Evolutionary conservation across 306 rosid genomes (phyloP), one percentile per base, ranked within the genome.

Genomic region (Potentilla sterilis): DNA sequence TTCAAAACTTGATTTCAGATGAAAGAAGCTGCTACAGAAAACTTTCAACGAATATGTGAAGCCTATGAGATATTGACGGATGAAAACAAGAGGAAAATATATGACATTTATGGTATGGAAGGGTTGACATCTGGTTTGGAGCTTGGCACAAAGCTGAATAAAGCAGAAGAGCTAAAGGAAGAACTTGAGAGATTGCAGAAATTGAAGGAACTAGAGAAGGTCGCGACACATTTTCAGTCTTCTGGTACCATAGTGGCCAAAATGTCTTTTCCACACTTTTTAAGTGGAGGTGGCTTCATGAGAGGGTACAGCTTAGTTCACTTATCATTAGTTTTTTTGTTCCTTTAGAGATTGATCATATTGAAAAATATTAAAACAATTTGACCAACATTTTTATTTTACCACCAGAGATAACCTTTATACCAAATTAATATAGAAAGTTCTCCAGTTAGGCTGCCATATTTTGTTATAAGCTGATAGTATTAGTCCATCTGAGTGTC

Each of bases 61-160:
- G 99, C 97, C 0, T 96, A 96, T 69, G 99, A 96, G 85, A 89
- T 96, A 69, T 75, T 96, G 67, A 81, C 96, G 1, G 99, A 96
- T 80, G 88, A 86, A 78, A 92, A 62, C 47, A 96, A 92, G 41
- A 84, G 98, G 82, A 90, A 84, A 79, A 82, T 96, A 74, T 95
- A 95, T 85, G 99, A 95, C 75, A 89, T 95, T 63, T 96, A 96
- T 82, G 98, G 98, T 12, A 90, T 96, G 97, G 97, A 92, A 83
- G 98, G 98, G 7, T 79, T 96, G 89, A 80, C 72, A 35, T 86
- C 96, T 61, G 98, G 99, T 79, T 82, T 96, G 88, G 98, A 96
- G 74, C 86, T 96, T 74, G 99, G 98, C 77, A 72, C 93, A 1
- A 92, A 77, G 82, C 87, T 96, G 59, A 78, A 87, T 65, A 89